Base-by-base conservation (phyloP, 345 rosid genomes). In the Moricandia arvensis region DNA sequence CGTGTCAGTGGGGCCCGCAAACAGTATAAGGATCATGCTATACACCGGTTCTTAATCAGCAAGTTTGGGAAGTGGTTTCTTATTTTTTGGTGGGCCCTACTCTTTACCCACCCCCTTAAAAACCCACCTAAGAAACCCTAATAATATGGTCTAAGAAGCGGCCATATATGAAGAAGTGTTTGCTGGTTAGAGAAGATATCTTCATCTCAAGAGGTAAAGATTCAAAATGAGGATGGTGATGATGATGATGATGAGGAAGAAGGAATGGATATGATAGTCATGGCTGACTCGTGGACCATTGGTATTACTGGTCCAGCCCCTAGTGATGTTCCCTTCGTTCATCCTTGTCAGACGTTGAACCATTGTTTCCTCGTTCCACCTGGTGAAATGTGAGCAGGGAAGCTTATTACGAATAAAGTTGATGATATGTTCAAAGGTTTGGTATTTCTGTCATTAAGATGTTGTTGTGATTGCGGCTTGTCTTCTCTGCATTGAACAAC, bases 151-250 rank as follows among this genome's bases (percentile, higher is more conserved):
- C n/a, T n/a, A n/a, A n/a, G n/a, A 82, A 82, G 45, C 63, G 86
- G 35, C 86, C 89, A 1, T 69, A 82, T 16, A 85, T 82, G 87
- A 85, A 37, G 80, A 84, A 78, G 87, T 84, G 4, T 73, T 80
- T 2, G 72, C 82, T n/a, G 89, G 61, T 80, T 87, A 3, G 85
- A 84, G 34, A 47, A 29, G 34, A 72, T 72, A 1, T 8, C 3
- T 38, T 24, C 64, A 5, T 37, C 64, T 57, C 21, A 5, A 26
- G 73, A 58, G 10, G 64, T 16, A 16, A 1, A 69, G 9, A 57
- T 35, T 69, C 38, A 37, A 11, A 9, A 3, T 26, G 55, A 26
- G 1, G 7, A 26, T 15, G 64, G 33, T 57, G 65, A 3, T n/a
- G 41, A n/a, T n/a, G n/a, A n/a, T n/a, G n/a, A n/a, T 26, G 73